These are phyloP conservation scores for Fusarium nelsonii DNA, from an alignment of 2,329 filamentous ascomycete species.

Conservation along the genomic window DNA sequence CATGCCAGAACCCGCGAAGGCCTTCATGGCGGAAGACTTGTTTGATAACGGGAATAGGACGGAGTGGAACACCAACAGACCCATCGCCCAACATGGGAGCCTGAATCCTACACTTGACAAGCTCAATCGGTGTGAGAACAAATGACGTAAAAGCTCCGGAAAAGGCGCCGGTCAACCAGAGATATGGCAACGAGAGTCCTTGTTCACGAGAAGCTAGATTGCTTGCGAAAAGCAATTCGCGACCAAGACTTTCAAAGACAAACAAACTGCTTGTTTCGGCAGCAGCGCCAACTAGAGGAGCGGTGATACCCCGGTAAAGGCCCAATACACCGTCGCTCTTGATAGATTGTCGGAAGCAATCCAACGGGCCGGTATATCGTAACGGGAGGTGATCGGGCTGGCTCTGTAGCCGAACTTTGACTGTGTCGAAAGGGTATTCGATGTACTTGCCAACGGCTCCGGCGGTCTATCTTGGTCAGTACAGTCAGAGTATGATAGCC, in stretches of 20 bases:
- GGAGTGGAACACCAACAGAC: slow-evolving; percentile 62
- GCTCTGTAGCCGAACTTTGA: slow-evolving; percentile 98
- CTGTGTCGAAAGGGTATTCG: slow-evolving; percentile 98
- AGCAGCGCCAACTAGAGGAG: slow-evolving; percentile 89
- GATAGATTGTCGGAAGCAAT: slow-evolving; percentile 92
- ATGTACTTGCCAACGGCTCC: slow-evolving; percentile 95
- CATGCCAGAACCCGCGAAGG: slow-evolving; percentile 90
- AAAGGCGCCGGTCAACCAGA: slow-evolving; percentile 85
- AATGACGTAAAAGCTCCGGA: slow-evolving; percentile 91
- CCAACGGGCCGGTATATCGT: slow-evolving; percentile 85
- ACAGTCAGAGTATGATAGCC: not conserved
- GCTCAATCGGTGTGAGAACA: slow-evolving; percentile 92
- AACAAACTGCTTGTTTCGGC: slow-evolving; percentile 94
- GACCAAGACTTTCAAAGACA: slow-evolving; percentile 85
- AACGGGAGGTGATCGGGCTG: slow-evolving; percentile 87
- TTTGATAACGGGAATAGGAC: slow-evolving; percentile 77
- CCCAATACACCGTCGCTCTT: slow-evolving; percentile 81
- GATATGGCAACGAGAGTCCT: slow-evolving; percentile 77
- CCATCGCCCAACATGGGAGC: slow-evolving; percentile 68
- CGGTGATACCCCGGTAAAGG: slow-evolving; percentile 92
- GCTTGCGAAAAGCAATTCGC: slow-evolving; percentile 70
- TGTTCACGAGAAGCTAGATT: slow-evolving; percentile 64
- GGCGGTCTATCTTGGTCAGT: slow-evolving; percentile 67
- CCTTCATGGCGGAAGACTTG: slow-evolving; percentile 88
- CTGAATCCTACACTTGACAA: slow-evolving; percentile 99